Evolutionary conservation across 2,329 filamentous ascomycete species (phyloP).

Genomic region (Rutstroemia sp.): DNA sequence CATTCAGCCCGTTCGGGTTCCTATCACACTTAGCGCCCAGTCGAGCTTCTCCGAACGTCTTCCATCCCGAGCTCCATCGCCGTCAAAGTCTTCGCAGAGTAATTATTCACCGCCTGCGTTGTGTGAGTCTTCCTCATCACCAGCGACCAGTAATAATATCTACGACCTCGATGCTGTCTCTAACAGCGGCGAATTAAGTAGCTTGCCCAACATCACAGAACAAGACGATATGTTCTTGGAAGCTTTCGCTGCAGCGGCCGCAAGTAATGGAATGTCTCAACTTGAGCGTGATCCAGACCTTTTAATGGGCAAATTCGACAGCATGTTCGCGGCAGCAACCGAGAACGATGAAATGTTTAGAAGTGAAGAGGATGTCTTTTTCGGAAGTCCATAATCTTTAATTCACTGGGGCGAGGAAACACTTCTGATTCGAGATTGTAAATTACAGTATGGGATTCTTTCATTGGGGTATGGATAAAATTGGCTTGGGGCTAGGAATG

Average conservation of each 20-base stretch:
- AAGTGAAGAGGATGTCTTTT: constrained; percentile 27
- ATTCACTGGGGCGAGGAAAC: neutral
- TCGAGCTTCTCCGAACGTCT: constrained; percentile 20
- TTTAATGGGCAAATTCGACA: constrained; percentile 28
- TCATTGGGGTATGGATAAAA: constrained; percentile 4
- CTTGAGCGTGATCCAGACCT: constrained; percentile 27
- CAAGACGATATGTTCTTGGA: constrained; percentile 31
- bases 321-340: constrained; percentile 16
- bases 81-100: constrained; percentile 40
- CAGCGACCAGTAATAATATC: constrained; percentile 29
- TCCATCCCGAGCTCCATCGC: constrained; percentile 36
- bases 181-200: constrained; percentile 19
- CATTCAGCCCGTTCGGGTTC: constrained; percentile 23
- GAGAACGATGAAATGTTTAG: constrained; percentile 21
- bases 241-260: constrained; percentile 23
- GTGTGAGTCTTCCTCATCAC: constrained; percentile 53
- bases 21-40: constrained; percentile 21
- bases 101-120: constrained; percentile 52
- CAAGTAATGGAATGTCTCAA: constrained; percentile 18
- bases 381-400: constrained; percentile 23
- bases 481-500: neutral
- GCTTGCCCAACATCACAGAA: constrained; percentile 22
- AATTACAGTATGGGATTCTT: neutral
- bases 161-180: constrained; percentile 24
- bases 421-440: constrained; percentile 5